Base-by-base conservation (phyloP, 2,329 filamentous ascomycete genomes). In the Colletotrichum costaricense region DNA sequence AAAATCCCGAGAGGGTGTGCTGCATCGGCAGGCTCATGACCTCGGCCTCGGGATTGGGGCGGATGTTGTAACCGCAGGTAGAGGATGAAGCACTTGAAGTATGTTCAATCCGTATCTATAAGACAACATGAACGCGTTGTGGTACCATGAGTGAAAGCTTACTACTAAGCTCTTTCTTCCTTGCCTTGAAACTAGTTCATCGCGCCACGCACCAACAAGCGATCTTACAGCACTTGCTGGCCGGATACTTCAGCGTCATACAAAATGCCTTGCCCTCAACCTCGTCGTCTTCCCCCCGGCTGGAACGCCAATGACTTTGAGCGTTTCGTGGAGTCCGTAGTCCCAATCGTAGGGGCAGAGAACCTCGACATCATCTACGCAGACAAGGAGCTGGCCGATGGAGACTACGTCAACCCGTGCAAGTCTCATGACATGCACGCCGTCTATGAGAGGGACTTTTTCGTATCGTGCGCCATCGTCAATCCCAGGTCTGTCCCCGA, bases 381-480 rank as follows among this genome's bases (percentile, higher is more conserved):
- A 5, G 64, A 74, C 58, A 58, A 70, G 14, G 28, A 42, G 24
- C 70, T 75, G 19, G 59, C 64, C 35, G 52, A 63, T 7, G 59
- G 70, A 52, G 64, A 74, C 33, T 46, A 54, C 22, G 73, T 73
- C 64, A 52, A 62, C 14, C 67, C 74, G 24, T 73, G 70, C 26
- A 71, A 81, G 63, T 76, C 76, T 2, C 82, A 85, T 66, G 82
- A 84, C 63, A 80, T 81, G 75, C 79, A 80, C 73, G 76, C 83
- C 70, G 74, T 87, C 38, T 71, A 83, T 46, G 82, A 84, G 30
- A 79, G 84, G 65, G 82, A 84, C 14, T 82, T 84, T 66, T 82
- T 88, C 67, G 78, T 87, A 55, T 79, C 79, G 65, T 84, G 81
- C 16, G 82, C 83, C 12, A 78, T 85, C 7, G 79, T 84, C 22